phyloP scores from a whole-genome alignment of 2,329 filamentous ascomycete genomes.

The Trichoderma koningiopsis region DNA sequence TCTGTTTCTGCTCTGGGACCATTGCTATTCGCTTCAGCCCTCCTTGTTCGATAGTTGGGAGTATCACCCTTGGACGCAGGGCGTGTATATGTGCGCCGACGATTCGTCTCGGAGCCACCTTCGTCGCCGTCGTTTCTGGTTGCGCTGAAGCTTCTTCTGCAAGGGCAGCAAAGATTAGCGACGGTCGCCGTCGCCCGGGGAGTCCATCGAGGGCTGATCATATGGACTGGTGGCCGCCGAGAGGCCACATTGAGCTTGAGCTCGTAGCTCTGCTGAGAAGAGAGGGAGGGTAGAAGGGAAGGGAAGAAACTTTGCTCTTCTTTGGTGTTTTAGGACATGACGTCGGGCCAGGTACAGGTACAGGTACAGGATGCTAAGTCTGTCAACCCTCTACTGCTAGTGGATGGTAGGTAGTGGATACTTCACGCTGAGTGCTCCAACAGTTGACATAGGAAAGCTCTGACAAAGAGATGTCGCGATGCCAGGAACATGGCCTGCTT shows the following conservation, averaged over 20 bases:
- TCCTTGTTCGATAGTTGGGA: background rate
- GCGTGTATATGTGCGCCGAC: background rate
- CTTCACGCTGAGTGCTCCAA: background rate
- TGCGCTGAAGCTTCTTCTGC: background rate
- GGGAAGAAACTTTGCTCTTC: background rate
- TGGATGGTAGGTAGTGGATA: background rate
- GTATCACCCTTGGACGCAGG: background rate
- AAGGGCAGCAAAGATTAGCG: conserved; percentile 13
- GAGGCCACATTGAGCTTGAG: conserved; percentile 18
- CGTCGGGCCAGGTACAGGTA: conserved; percentile 6
- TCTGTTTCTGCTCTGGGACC: background rate
- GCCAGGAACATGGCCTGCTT: background rate
- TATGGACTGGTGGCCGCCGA: conserved; percentile 30
- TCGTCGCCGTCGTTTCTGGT: background rate
- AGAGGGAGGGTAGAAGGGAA: background rate
- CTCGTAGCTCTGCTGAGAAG: background rate
- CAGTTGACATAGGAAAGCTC: background rate
- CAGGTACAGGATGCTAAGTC: background rate
- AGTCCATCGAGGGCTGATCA: conserved; percentile 38
- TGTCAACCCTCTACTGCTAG: background rate
- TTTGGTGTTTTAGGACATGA: conserved; percentile 6
- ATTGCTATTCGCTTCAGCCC: background rate
- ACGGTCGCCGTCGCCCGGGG: conserved; percentile 31
- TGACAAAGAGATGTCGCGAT: background rate
- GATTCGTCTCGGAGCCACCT: background rate